Conservation (phyloP, 2,329 filamentous ascomycete genomes). For the Colletotrichum tamarilloi region DNA sequence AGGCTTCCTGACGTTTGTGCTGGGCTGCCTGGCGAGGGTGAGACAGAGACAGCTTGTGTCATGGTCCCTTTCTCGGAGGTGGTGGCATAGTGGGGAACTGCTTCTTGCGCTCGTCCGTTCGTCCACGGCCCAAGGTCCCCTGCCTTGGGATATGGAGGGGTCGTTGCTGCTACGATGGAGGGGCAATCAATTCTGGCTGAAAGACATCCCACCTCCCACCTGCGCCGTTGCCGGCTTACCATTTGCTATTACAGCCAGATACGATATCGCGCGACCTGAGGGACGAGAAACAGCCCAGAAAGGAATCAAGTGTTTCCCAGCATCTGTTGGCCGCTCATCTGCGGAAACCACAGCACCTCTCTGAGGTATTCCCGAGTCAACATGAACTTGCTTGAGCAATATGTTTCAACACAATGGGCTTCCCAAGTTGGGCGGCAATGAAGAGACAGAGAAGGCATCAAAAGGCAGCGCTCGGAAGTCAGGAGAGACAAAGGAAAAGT, state of each 20-base stretch:
- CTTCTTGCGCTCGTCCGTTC: slow-evolving; percentile 26
- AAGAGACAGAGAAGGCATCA: not conserved
- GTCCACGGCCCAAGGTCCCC: slow-evolving; percentile 5
- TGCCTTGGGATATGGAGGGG: slow-evolving; percentile 27
- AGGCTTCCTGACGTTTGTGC: slow-evolving; percentile 1
- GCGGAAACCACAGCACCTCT: not conserved
- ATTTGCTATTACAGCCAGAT: slow-evolving; percentile 40
- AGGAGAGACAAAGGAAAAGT: not conserved
- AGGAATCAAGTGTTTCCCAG: not conserved
- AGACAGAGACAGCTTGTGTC: slow-evolving; percentile 24
- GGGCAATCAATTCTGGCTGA: slow-evolving; percentile 22
- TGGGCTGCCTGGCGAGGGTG: slow-evolving; percentile 7
- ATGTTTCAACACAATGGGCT: not conserved
- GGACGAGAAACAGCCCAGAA: not conserved
- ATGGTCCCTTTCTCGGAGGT: slow-evolving; percentile 25
- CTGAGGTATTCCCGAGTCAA: not conserved
- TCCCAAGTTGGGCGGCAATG: slow-evolving; percentile 1
- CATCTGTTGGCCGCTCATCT: not conserved
- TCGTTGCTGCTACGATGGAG: slow-evolving; percentile 28
- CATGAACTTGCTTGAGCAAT: not conserved
- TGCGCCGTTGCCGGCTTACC: slow-evolving; percentile 39
- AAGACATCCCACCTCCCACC: slow-evolving; percentile 37
- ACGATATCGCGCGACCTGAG: slow-evolving; percentile 23
- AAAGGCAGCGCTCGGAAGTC: not conserved
- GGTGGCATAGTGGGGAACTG: slow-evolving; percentile 38